phyloP scores from a whole-genome alignment of 371 early-diverging fungal species.

The Mucor sp. region DNA sequence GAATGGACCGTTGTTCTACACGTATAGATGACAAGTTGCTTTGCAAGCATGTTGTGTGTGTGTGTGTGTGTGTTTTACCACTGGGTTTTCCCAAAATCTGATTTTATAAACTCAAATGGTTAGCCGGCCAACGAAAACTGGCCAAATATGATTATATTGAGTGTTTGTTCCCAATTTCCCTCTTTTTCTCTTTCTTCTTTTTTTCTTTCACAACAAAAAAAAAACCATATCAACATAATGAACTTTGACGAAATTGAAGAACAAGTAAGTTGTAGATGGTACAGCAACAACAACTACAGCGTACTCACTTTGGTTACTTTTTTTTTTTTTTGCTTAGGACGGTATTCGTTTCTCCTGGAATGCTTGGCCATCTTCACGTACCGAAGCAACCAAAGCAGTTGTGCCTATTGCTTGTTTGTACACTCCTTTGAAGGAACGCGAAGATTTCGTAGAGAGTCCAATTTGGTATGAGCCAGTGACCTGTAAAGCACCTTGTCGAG shows the following conservation, averaged over 20 bases:
- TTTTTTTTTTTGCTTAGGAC: slow-evolving; percentile 44
- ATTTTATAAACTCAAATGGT: neutral
- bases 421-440: slow-evolving; percentile 96
- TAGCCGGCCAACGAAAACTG: neutral
- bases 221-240: slow-evolving; percentile 47
- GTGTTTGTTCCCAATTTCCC: neutral
- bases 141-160: neutral
- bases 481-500: slow-evolving; percentile 96
- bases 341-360: slow-evolving; percentile 99
- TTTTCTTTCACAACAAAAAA: neutral
- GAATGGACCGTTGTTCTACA: too few species aligned
- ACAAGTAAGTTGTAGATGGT: slow-evolving; percentile 39
- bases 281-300: too few species aligned
- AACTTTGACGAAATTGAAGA: slow-evolving; percentile 90
- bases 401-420: slow-evolving; percentile 97
- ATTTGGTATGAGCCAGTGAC: slow-evolving; percentile 97
- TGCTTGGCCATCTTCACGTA: slow-evolving; percentile 93
- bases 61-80: neutral
- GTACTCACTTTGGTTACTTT: too few species aligned
- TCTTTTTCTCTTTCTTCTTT: neutral
- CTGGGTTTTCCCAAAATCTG: neutral
- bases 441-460: slow-evolving; percentile 68
- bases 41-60: too few species aligned
- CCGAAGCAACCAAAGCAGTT: slow-evolving; percentile 93
- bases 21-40: too few species aligned